Evolutionary conservation across 805 yeast genomes (phyloP), one percentile per base, ranked within the genome.

Genomic region (Spathaspora boniae): DNA sequence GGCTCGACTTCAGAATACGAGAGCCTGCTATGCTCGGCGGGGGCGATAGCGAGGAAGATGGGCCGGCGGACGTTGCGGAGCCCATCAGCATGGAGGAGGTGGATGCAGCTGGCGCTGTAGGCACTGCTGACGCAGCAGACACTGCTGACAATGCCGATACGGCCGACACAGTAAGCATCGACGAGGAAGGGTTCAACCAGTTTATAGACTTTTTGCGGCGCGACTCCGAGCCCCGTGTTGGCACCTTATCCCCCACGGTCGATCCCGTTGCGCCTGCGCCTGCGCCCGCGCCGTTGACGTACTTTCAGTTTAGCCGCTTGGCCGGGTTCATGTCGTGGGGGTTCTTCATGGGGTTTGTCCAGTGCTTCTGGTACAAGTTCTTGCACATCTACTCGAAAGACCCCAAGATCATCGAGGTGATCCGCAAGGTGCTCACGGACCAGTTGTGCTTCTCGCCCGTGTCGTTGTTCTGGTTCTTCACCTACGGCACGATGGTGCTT

Each of bases 271-370:
- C 9, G 16, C 25, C 16, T 9, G 29, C 23, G 9, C 17, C 34
- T n/a, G 41, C 42, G 4, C 29, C 37, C 38, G 42, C 48, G 23
- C 50, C 56, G 41, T 51, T 69, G 34, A 51, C 70, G 28, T 55
- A 51, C 22, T 91, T 83, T 58, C 75, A 76, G 38, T 83, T 83
- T 50, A 68, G 74, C 35, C 71, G 96, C 44, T 74, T 87, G 53
- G 70, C 80, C 0, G 84, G 93, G 6, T 89, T 88, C 53, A 78
- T 86, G 66, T 60, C 75, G 28, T 89, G 97, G 96, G 97, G 98
- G 2, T 76, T 85, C 37, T 51, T 82, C 6, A 74, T 87, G 63
- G 82, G 96, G 0, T 82, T 86, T 51, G 75, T 79, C 31, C 97
- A 88, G 59, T 83, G 84, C 34, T 81, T 80, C 32, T 91, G 98